These are phyloP conservation scores for Syzygium syzygioides DNA, from an alignment of 441 rosid species.

Conservation along the genomic window DNA sequence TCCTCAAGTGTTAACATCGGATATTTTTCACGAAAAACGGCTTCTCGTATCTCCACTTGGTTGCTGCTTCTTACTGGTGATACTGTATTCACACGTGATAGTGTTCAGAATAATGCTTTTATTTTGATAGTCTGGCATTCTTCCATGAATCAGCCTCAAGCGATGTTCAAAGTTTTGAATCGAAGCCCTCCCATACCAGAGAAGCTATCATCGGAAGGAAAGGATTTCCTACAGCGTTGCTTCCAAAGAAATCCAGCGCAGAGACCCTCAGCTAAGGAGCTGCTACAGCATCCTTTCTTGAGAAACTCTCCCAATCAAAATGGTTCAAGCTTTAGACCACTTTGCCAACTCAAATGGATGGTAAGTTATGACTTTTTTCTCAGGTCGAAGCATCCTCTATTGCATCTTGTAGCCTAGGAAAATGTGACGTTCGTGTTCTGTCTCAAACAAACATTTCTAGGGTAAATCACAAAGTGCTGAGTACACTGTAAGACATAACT, in stretches of 20 bases:
- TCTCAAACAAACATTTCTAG: not conserved
- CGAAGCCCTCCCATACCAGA: slow-evolving; percentile 47
- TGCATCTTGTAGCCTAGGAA: not conserved
- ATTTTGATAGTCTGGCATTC: not conserved
- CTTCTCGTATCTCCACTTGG: not conserved
- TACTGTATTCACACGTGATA: not conserved
- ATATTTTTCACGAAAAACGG: not conserved
- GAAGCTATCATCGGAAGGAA: slow-evolving; percentile 44
- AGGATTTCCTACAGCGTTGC: slow-evolving; percentile 49
- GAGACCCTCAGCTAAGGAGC: slow-evolving; percentile 39
- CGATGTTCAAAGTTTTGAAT: slow-evolving; percentile 58
- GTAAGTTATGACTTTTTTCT: slow-evolving; percentile 16
- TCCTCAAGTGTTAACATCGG: not conserved
- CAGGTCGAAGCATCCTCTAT: not conserved
- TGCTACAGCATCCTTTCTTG: slow-evolving; percentile 60
- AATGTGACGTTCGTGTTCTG: not conserved
- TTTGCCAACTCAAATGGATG: slow-evolving; percentile 13
- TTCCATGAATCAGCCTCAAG: slow-evolving; percentile 45
- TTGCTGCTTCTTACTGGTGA: not conserved
- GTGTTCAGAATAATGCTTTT: not conserved
- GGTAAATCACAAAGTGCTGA: not conserved
- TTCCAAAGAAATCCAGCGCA: slow-evolving; percentile 54
- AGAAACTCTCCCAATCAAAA: slow-evolving; percentile 27
- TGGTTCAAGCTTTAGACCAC: not conserved
- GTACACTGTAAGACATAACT: not conserved